Percentiles rank a stretch among this genome's conserved stretches.
phyloP scores from a whole-genome alignment of 331 rosid species.

The Acacia concinna region DNA sequence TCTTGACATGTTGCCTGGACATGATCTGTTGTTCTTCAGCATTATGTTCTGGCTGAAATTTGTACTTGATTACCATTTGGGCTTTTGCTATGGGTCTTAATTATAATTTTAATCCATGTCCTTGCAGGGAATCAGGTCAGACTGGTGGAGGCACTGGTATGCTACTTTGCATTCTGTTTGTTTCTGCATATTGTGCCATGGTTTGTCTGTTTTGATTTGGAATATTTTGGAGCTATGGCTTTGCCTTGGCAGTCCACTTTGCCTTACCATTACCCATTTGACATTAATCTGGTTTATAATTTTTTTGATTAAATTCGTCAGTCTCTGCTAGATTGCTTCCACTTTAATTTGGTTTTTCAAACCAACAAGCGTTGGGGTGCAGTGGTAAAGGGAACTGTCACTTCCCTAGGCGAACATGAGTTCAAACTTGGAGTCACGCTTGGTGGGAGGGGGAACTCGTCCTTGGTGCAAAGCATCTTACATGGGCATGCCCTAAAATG shows the following conservation, averaged over 20 bases:
- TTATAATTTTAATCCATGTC: slow-evolving; percentile 13
- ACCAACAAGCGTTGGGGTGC: no score
- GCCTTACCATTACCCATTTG: slow-evolving; percentile 1
- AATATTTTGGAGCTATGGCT: slow-evolving; percentile 13
- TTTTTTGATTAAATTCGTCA: not conserved
- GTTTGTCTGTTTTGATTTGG: slow-evolving; percentile 22
- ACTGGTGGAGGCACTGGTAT: slow-evolving; percentile 76
- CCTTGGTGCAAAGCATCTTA: no score
- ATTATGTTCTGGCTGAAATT: slow-evolving; percentile 18
- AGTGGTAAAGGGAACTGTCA: no score
- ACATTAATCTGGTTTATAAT: slow-evolving; percentile 15
- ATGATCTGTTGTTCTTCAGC: not conserved
- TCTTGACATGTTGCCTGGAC: not conserved
- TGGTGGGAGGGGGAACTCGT: no score
- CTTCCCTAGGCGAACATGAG: no score
- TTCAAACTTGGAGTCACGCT: no score
- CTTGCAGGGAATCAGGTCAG: slow-evolving; percentile 72
- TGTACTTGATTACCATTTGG: slow-evolving; percentile 17
- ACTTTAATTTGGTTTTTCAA: not conserved
- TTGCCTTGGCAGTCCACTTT: slow-evolving; percentile 17
- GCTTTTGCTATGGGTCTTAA: slow-evolving; percentile 13
- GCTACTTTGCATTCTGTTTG: slow-evolving; percentile 27
- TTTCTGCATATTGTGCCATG: slow-evolving; percentile 29
- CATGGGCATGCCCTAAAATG: no score
- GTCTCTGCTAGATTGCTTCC: not conserved